A percentile compares a stretch with the other conserved stretches of the same genome.
These are phyloP conservation scores for Saturnispora sekii DNA, from an alignment of 805 yeast genomes.

Conservation along the genomic window DNA sequence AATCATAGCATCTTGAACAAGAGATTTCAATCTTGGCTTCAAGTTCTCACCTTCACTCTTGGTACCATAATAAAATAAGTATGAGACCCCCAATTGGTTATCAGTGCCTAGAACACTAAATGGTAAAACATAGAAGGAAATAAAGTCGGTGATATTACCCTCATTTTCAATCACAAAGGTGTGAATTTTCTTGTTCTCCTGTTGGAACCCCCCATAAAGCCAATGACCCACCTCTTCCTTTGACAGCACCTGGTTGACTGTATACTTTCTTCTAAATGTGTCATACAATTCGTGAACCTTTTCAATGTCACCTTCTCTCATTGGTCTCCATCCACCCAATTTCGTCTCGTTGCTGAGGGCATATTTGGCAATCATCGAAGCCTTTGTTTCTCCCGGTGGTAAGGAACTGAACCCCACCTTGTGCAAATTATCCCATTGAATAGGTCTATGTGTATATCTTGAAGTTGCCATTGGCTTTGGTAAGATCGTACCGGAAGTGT, in stretches of 20 bases:
- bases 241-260: constrained; percentile 57
- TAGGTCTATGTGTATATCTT: constrained; percentile 87
- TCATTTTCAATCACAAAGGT: constrained; percentile 63
- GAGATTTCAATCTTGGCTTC: constrained; percentile 15
- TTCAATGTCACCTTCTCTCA: constrained; percentile 53
- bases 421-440: constrained; percentile 81
- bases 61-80: constrained; percentile 82
- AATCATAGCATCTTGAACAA: constrained; percentile 36
- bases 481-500: constrained; percentile 83
- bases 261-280: constrained; percentile 60
- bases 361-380: constrained; percentile 54
- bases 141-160: constrained; percentile 73
- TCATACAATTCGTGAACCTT: constrained; percentile 50
- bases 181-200: constrained; percentile 45
- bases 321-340: constrained; percentile 46
- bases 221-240: constrained; percentile 70
- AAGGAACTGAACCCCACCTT: constrained; percentile 85
- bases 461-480: constrained; percentile 90
- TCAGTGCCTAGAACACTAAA: constrained; percentile 73
- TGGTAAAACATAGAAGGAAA: constrained; percentile 83
- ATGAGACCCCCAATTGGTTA: constrained; percentile 72
- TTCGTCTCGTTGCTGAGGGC: constrained; percentile 44
- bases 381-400: constrained; percentile 60
- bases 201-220: constrained; percentile 46
- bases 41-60: constrained; percentile 27